A percentile compares a stretch with the other conserved stretches of the same genome.
phyloP scores from a whole-genome alignment of 768 basidiomycete species.

The Lentinula raphanica region DNA sequence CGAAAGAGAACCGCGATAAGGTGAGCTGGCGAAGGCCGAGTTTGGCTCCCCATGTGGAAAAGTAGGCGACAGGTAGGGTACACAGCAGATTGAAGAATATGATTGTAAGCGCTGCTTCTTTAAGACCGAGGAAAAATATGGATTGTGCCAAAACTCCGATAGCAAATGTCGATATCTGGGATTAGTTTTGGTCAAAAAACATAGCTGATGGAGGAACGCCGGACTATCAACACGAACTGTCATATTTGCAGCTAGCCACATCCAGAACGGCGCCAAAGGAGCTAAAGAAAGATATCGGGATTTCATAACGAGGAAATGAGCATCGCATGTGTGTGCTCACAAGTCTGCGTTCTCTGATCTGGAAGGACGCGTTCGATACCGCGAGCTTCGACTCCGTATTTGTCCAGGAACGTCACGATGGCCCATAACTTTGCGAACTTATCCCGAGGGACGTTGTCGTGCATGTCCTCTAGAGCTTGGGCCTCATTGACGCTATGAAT shows the following conservation, averaged over 20 bases:
- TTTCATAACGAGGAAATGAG: background rate
- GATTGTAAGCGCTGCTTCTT: background rate
- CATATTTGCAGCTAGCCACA: conserved; percentile 6
- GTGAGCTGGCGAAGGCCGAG: conserved; percentile 62
- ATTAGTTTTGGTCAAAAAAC: background rate
- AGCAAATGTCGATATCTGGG: conserved; percentile 1
- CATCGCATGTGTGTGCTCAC: background rate
- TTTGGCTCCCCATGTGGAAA: conserved; percentile 49
- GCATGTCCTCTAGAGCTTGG: background rate
- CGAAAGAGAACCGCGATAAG: conserved; percentile 22
- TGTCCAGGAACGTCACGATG: background rate
- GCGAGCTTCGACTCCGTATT: conserved; percentile 4
- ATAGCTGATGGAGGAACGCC: background rate
- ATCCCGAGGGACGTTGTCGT: conserved; percentile 1
- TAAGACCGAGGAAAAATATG: background rate
- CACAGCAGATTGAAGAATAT: conserved; percentile 2
- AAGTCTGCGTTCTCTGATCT: conserved; percentile 2
- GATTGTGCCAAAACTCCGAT: conserved; percentile 1
- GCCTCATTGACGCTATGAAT: background rate
- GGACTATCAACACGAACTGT: background rate
- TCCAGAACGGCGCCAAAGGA: conserved; percentile 7
- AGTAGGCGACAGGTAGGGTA: background rate
- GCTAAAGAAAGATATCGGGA: background rate
- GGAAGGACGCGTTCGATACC: conserved; percentile 2
- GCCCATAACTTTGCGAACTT: background rate